Base-by-base conservation (phyloP, 2,329 filamentous ascomycete genomes). In the Aspergillus novofumigatus region DNA sequence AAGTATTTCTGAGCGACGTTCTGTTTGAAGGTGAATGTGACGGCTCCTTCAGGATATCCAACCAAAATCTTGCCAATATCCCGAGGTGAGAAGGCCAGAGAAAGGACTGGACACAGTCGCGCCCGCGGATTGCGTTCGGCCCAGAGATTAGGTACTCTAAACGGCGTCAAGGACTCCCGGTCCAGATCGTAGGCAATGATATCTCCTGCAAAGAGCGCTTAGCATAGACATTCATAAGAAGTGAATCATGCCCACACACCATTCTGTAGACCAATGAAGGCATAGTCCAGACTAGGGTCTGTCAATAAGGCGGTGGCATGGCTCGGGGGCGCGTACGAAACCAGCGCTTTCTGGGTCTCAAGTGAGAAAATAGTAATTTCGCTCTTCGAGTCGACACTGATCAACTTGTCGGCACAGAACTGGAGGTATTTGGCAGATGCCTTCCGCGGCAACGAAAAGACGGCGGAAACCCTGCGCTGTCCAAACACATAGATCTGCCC, bases 11-110 rank as follows among this genome's bases (percentile, higher is more conserved):
- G 78, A 0, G 91, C 81, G 58, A 87, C 83, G 68, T 92, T 92
- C 72, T 95, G 89, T 77, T 99, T 97, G 80, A 99, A 95, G 2
- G 91, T 95, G 75, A 95, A 99, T 59, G 94, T 83, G 49, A 91
- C 91, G 5, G 90, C 92, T 14, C 94, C 94, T 63, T 93, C 86
- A 0, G 85, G 85, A 72, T 97, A 99, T n/a, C 89, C 92, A 57
- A 99, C 89, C 56, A 99, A 77, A 26, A 99, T 80, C 67, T 91
- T 92, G 4, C 94, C 94, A 62, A 97, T 90, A 70, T 99, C 94
- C 65, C 92, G 84, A 2, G 94, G 92, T 68, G 97, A 94, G 65
- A 97, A 81, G 58, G 91, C 85, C 68, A 99, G 78, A 17, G 88
- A 88, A 20, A 97, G 83, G 35, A 97, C 80, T 1, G 85, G 81